Percentiles rank a stretch among this genome's conserved stretches.
phyloP scores from a whole-genome alignment of 495 filamentous ascomycete genomes.

The Patellaria atrata region DNA sequence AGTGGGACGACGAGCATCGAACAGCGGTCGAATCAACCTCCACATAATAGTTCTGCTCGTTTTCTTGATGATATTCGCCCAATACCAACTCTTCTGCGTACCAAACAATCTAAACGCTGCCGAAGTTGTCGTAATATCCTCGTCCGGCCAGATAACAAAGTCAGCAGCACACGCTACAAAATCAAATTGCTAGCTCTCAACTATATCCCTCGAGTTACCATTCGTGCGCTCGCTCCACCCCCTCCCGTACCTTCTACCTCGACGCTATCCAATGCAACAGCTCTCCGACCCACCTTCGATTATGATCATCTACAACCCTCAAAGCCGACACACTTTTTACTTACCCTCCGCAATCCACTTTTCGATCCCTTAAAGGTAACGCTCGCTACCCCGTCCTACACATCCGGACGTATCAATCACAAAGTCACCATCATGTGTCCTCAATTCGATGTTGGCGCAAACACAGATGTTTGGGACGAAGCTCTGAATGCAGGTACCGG shows the following conservation, averaged over 20 bases:
- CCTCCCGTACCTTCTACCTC: constrained; percentile 11
- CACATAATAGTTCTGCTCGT: constrained; percentile 32
- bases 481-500: constrained; percentile 42
- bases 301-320: constrained; percentile 45
- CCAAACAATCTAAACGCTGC: constrained; percentile 88
- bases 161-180: constrained; percentile 69
- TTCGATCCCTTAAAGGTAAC: constrained; percentile 81
- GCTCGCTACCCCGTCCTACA: constrained; percentile 68
- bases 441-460: constrained; percentile 87
- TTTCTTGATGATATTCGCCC: constrained; percentile 61
- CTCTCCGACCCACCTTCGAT: constrained; percentile 19
- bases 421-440: constrained; percentile 89
- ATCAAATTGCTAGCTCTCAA: constrained; percentile 79
- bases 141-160: constrained; percentile 83
- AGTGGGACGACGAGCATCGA: constrained; percentile 36
- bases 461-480: constrained; percentile 92
- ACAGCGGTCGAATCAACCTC: constrained; percentile 37
- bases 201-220: constrained; percentile 69
- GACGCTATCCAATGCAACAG: constrained; percentile 2
- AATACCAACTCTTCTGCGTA: constrained; percentile 64
- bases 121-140: constrained; percentile 87
- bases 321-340: constrained; percentile 62
- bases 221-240: constrained; percentile 13
- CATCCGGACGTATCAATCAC: constrained; percentile 59
- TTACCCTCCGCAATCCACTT: constrained; percentile 85